A percentile compares a stretch with the other conserved stretches of the same genome.
Evolutionary conservation across 1,284 basidiomycete genomes (phyloP).

Genomic region (Pulchroboletus neoregius): DNA sequence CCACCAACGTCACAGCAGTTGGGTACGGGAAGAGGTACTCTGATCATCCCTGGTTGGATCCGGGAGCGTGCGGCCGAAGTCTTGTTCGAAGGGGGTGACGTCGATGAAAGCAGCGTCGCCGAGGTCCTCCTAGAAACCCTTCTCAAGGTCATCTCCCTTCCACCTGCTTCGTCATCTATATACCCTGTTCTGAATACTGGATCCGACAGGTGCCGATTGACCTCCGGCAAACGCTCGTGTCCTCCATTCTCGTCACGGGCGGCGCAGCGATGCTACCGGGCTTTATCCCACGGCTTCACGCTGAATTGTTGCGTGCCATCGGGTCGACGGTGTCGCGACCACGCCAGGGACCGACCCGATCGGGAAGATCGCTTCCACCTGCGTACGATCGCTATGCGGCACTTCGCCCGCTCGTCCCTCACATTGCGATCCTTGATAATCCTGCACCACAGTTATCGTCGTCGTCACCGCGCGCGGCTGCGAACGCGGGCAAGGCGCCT

Average conservation of each 20-base stretch:
- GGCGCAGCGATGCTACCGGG: slow-evolving; percentile 91
- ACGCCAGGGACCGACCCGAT: slow-evolving; percentile 35
- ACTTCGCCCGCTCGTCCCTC: slow-evolving; percentile 63
- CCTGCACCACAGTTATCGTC: slow-evolving; percentile 51
- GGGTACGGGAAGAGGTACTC: slow-evolving; percentile 70
- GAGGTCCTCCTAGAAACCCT: slow-evolving; percentile 77
- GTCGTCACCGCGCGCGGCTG: slow-evolving; percentile 39
- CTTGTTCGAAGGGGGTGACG: slow-evolving; percentile 86
- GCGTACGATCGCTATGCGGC: slow-evolving; percentile 68
- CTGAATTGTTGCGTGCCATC: slow-evolving; percentile 66
- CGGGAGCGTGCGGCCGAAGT: slow-evolving; percentile 88
- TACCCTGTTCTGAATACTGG: background rate
- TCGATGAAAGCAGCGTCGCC: slow-evolving; percentile 77
- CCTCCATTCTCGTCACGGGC: slow-evolving; percentile 80
- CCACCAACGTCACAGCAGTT: slow-evolving; percentile 61
- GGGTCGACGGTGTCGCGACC: slow-evolving; percentile 36
- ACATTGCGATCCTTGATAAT: slow-evolving; percentile 82
- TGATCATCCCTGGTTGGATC: slow-evolving; percentile 93
- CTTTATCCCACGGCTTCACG: slow-evolving; percentile 82
- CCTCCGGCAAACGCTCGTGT: slow-evolving; percentile 75
- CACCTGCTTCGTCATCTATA: background rate
- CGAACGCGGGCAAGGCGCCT: slow-evolving; percentile 76
- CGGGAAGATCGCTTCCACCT: slow-evolving; percentile 42
- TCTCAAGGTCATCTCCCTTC: slow-evolving; percentile 57
- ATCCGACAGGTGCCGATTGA: slow-evolving; percentile 78